Conservation (phyloP, 257 asterid species). For the Voacanga thouarsii region DNA sequence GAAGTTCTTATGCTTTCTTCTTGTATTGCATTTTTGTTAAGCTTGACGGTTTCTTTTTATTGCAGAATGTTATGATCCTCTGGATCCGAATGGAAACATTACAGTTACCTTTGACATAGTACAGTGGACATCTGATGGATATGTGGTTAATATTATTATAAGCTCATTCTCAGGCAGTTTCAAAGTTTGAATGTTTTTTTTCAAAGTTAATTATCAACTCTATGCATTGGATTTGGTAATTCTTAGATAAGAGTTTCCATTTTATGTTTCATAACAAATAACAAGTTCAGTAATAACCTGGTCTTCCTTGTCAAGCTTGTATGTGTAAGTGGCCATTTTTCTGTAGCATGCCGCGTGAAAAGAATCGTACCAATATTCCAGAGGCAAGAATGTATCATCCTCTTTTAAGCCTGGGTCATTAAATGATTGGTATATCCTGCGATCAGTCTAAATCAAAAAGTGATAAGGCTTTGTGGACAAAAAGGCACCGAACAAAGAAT, state of each 20-base stretch:
- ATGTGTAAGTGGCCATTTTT: not conserved
- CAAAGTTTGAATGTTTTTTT: not conserved
- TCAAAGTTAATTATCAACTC: too few relatives aligned
- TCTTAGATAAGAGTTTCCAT: not conserved
- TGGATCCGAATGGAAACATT: slow-evolving; percentile 67
- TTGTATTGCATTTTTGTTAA: slow-evolving; percentile 14
- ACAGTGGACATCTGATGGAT: slow-evolving; percentile 51
- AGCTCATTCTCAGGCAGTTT: not conserved
- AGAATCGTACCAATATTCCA: not conserved
- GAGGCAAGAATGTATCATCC: not conserved
- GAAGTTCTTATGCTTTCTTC: not conserved
- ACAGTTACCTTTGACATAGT: slow-evolving; percentile 48
- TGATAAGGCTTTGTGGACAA: not conserved
- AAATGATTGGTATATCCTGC: not conserved
- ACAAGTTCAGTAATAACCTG: too few relatives aligned
- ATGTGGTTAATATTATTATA: slow-evolving; percentile 40
- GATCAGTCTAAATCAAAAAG: not conserved
- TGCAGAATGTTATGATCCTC: slow-evolving; percentile 68
- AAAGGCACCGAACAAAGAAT: not conserved
- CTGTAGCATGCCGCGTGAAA: not conserved
- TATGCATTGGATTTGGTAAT: not conserved
- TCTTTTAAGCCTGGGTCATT: not conserved
- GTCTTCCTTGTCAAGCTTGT: not conserved
- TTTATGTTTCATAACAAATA: not conserved
- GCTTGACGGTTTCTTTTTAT: slow-evolving; percentile 9